Evolutionary conservation across 805 yeast species (phyloP).

Genomic region (Zygosaccharomyces pseudorouxii): DNA sequence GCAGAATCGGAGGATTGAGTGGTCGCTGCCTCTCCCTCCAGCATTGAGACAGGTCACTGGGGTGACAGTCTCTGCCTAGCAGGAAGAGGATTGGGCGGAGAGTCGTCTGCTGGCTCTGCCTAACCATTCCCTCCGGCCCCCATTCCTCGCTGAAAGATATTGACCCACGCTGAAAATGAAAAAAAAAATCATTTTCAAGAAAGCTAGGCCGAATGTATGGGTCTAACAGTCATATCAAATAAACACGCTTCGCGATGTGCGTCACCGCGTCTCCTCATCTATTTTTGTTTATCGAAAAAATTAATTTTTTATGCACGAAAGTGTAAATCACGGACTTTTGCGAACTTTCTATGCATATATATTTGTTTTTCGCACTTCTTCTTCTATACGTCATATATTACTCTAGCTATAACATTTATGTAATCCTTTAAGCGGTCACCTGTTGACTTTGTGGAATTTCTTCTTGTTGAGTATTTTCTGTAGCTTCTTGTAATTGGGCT

Average conservation of each 20-base stretch:
- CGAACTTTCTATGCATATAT: neutral
- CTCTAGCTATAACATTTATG: neutral
- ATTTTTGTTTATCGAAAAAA: neutral
- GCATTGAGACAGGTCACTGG: neutral
- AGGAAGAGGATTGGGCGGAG: neutral
- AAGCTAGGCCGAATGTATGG: too few species aligned
- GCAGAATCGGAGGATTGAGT: neutral
- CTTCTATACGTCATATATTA: neutral
- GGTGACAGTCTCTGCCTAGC: neutral
- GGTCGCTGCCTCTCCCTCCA: neutral
- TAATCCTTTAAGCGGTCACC: neutral
- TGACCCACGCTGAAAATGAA: neutral
- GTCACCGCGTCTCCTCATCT: neutral
- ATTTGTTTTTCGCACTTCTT: neutral
- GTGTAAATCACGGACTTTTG: neutral
- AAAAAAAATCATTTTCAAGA: too few species aligned
- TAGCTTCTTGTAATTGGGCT: neutral
- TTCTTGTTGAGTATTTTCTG: neutral
- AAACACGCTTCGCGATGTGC: neutral
- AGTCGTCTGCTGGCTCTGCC: neutral
- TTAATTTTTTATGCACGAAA: neutral
- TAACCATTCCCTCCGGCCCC: neutral
- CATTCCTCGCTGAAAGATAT: neutral
- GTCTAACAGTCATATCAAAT: neutral
- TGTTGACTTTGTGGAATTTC: neutral